phyloP scores from a whole-genome alignment of 2,329 filamentous ascomycete species.

The Alternaria sp. region DNA sequence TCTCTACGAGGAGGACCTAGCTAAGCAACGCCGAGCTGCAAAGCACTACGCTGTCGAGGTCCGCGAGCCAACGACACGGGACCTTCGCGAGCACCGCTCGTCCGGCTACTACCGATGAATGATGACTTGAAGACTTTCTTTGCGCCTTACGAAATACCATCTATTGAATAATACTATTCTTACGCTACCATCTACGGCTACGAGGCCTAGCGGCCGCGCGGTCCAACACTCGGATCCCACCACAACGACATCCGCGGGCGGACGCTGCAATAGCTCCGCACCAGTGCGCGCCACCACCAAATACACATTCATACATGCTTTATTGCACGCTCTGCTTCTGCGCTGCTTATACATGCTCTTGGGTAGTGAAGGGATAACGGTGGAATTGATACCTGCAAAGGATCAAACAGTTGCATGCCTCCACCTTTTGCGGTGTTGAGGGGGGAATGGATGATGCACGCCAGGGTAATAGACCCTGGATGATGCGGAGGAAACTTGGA shows the following conservation, averaged over 20 bases:
- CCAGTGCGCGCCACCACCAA: slow-evolving; percentile 13
- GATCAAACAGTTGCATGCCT: slow-evolving; percentile 18
- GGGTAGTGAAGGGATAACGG: slow-evolving; percentile 12
- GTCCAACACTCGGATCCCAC: slow-evolving; percentile 10
- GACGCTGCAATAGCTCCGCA: slow-evolving; percentile 25
- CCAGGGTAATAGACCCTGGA: slow-evolving; percentile 16
- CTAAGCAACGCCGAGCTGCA: slow-evolving; percentile 47
- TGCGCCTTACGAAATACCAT: slow-evolving; percentile 17
- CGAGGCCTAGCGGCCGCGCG: slow-evolving; percentile 15
- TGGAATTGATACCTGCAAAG: slow-evolving; percentile 13
- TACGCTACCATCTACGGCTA: slow-evolving; percentile 15
- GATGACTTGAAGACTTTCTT: slow-evolving; percentile 22
- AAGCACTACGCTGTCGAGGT: slow-evolving; percentile 54
- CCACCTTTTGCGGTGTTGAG: slow-evolving; percentile 28
- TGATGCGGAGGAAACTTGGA: slow-evolving; percentile 17
- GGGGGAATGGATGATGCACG: slow-evolving; percentile 23
- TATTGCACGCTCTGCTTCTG: slow-evolving; percentile 25
- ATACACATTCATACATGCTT: slow-evolving; percentile 18
- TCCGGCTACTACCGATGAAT: slow-evolving; percentile 53
- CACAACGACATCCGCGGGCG: slow-evolving; percentile 9
- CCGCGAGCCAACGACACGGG: slow-evolving; percentile 51
- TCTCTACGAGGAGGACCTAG: slow-evolving; percentile 53
- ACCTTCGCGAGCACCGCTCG: slow-evolving; percentile 49
- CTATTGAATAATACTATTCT: slow-evolving; percentile 13
- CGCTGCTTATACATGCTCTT: slow-evolving; percentile 21